A percentile compares a stretch with the other conserved stretches of the same genome.
Conservation (phyloP, 345 rosid species). For the Crucihimalaya himalaica region DNA sequence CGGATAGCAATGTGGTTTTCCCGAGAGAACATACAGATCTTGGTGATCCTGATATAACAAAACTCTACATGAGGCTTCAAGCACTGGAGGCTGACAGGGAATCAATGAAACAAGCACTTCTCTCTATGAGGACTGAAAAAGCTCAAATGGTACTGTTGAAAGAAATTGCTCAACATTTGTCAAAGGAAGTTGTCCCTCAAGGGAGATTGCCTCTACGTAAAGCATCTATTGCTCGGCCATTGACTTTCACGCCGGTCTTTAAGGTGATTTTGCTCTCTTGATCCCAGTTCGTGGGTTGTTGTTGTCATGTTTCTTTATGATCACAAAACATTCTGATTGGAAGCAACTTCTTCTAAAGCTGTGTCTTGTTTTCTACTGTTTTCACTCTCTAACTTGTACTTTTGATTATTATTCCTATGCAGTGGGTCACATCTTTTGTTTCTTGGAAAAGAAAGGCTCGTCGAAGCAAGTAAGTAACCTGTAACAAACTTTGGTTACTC, state of each 20-base stretch:
- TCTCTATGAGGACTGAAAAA: constrained; percentile 93
- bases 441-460: constrained; percentile 85
- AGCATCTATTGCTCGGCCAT: constrained; percentile 46
- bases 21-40: constrained; percentile 39
- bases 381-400: not conserved
- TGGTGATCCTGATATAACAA: constrained; percentile 77
- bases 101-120: constrained; percentile 87
- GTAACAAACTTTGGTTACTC: not conserved
- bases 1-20: constrained; percentile 9
- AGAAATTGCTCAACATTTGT: constrained; percentile 94
- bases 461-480: constrained; percentile 79
- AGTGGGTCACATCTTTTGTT: constrained; percentile 79
- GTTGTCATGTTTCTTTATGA: constrained; percentile 4
- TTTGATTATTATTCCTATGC: constrained; percentile 34
- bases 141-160: constrained; percentile 79
- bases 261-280: constrained; percentile 56
- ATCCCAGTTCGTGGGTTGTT: constrained; percentile 2
- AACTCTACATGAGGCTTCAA: constrained; percentile 87
- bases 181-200: constrained; percentile 74
- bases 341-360: constrained; percentile 10
- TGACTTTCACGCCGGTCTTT: constrained; percentile 62
- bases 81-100: constrained; percentile 97
- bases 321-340: not conserved
- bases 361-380: not conserved
- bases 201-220: constrained; percentile 51